Percentiles rank a stretch among this genome's conserved stretches.
Conservation (phyloP, 139 green algal species). For the Micractinium conductrix region DNA sequence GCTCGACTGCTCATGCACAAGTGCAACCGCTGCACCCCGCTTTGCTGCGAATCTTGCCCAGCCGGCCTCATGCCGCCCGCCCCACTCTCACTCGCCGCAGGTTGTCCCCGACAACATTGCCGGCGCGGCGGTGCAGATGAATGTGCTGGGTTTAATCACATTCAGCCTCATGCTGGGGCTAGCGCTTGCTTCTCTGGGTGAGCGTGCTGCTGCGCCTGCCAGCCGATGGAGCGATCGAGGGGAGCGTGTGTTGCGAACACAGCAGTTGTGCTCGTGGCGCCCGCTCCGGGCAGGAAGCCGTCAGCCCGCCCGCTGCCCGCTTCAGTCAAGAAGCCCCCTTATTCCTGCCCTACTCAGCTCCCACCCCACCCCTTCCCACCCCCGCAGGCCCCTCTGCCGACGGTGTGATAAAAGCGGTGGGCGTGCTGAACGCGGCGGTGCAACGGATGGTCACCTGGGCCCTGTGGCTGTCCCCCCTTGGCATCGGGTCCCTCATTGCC, state of each 20-base stretch:
- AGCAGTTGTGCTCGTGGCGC: neutral
- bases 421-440: conserved; percentile 57
- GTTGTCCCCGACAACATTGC: conserved; percentile 59
- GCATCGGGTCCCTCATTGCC: conserved; percentile 60
- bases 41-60: too few relatives aligned
- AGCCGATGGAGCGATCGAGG: too few relatives aligned
- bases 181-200: conserved; percentile 18
- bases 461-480: conserved; percentile 57
- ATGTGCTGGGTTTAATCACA: conserved; percentile 67
- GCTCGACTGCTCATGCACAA: too few relatives aligned
- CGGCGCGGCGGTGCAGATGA: conserved; percentile 55
- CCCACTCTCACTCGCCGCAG: neutral
- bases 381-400: conserved; percentile 31
- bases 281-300: too few relatives aligned
- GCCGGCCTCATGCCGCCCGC: too few relatives aligned
- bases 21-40: too few relatives aligned
- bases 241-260: too few relatives aligned
- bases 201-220: neutral
- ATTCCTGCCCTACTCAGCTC: too few relatives aligned
- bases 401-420: conserved; percentile 35
- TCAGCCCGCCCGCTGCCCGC: too few relatives aligned
- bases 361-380: too few relatives aligned
- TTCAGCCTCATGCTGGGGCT: conserved; percentile 43
- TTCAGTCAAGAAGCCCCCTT: too few relatives aligned
- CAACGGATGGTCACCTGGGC: conserved; percentile 59